phyloP scores from a whole-genome alignment of 768 basidiomycete species.

The Tulasnella sp. region DNA sequence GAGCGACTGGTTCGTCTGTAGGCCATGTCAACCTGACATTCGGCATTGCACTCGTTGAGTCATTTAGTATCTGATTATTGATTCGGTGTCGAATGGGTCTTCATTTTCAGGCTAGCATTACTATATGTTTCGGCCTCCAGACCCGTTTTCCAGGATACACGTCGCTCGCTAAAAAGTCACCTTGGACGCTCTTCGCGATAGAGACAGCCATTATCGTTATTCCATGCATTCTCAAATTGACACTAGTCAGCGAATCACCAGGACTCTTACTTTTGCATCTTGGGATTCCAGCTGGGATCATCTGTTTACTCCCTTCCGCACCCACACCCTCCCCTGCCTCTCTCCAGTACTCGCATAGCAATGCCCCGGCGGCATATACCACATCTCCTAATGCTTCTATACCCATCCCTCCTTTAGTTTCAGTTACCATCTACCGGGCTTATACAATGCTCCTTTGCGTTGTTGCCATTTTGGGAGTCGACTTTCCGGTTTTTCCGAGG shows the following conservation, averaged over 20 bases:
- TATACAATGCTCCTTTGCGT: slow-evolving; percentile 93
- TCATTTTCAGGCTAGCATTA: slow-evolving; percentile 32
- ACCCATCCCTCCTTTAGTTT: slow-evolving; percentile 40
- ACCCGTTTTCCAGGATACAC: background rate
- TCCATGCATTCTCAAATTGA: background rate
- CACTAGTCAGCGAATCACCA: background rate
- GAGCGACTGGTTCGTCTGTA: slow-evolving; percentile 56
- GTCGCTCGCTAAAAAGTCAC: background rate
- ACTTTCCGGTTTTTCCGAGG: slow-evolving; percentile 87
- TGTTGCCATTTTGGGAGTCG: slow-evolving; percentile 86
- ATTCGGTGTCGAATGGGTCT: slow-evolving; percentile 26
- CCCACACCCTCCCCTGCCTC: background rate
- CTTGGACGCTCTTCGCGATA: background rate
- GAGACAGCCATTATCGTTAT: background rate
- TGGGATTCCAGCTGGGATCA: background rate
- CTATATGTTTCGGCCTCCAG: slow-evolving; percentile 29
- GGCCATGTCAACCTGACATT: slow-evolving; percentile 55
- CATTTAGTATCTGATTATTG: background rate
- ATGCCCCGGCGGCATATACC: background rate
- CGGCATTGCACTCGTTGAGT: slow-evolving; percentile 41
- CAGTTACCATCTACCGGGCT: slow-evolving; percentile 76
- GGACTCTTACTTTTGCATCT: background rate
- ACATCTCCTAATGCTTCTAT: background rate
- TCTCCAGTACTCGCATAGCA: background rate
- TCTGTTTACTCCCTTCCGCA: background rate